Conservation (phyloP, 495 filamentous ascomycete genomes). For the Neurospora tetrasperma region DNA sequence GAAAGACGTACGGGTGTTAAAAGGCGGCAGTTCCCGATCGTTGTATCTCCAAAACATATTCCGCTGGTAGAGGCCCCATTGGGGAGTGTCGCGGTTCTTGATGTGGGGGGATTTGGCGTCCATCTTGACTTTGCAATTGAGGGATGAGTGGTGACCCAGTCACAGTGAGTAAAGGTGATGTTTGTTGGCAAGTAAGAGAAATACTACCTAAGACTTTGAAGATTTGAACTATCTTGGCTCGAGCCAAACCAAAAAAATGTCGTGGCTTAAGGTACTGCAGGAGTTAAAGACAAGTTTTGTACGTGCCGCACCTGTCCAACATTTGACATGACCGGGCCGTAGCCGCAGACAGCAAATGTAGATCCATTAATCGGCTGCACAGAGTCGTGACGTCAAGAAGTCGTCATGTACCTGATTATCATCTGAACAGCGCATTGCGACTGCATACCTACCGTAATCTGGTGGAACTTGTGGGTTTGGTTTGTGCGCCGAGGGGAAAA, state of each 20-base stretch:
- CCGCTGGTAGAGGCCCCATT: conserved; percentile 52
- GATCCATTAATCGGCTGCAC: background rate
- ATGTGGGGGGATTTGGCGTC: conserved; percentile 51
- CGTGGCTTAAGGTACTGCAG: background rate
- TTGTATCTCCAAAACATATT: conserved; percentile 53
- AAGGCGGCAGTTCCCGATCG: background rate
- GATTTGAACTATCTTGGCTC: background rate
- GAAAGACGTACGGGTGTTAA: background rate
- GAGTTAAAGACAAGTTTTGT: background rate
- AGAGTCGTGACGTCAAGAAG: background rate
- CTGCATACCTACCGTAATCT: background rate
- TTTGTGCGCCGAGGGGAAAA: background rate
- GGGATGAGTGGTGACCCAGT: too few species aligned
- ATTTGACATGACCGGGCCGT: background rate
- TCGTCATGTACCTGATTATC: background rate
- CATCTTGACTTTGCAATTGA: background rate
- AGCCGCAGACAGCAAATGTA: background rate
- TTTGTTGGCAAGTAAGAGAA: too few species aligned
- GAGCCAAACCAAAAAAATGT: background rate
- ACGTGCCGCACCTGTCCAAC: background rate
- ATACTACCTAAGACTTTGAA: background rate
- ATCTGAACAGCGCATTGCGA: background rate
- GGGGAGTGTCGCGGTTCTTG: conserved; percentile 43
- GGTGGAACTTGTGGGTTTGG: background rate
- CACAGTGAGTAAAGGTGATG: too few species aligned